Evolutionary conservation across 2,329 filamentous ascomycete species (phyloP), one percentile per base, ranked within the genome.

Genomic region (Fusarium verrucosum): DNA sequence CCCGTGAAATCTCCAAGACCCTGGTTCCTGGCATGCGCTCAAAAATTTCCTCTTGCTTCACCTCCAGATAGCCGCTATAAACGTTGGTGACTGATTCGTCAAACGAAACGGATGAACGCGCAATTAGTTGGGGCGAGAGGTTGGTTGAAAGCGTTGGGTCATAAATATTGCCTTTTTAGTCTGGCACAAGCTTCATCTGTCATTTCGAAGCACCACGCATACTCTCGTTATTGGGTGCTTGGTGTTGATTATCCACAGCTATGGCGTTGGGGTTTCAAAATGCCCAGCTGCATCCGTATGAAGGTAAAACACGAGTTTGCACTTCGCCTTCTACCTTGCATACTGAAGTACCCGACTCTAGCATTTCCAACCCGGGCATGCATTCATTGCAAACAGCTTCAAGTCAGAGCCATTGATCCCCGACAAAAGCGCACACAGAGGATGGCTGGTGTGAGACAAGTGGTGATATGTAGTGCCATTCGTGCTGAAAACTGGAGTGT

Each of bases 1-100:
- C 53, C 52, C 49, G 58, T 60, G 32, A 54, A 50, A 66, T 60
- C 35, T 40, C 63, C 49, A 60, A 44, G 16, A 60, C 38, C 43
- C 44, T 56, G 53, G 53, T 60, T 38, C 50, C 45, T 58, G 56
- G 47, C 60, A 44, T 47, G 49, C 37, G 30, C 33, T 26, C 10
- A 5, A 44, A 30, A 11, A 36, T 41, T 44, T 33, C n/a, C 13
- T 33, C 28, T 13, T 41, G n/a, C 38, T 51, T 66, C 50, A 58
- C 20, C 32, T 55, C 36, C 14, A 49, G 32, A 52, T 42, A 63
- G 53, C 62, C 58, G 46, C 52, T 17, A 32, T 63, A 63, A 23
- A 37, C 58, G 38, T 58, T 49, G 16, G 46, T 37, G 32, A 47
- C 13, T 61, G 41, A 42, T 38, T 53, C 62, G 28, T 43, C 20